These are phyloP conservation scores for Pyrus communis DNA, from an alignment of 306 rosid species.

Conservation along the genomic window DNA sequence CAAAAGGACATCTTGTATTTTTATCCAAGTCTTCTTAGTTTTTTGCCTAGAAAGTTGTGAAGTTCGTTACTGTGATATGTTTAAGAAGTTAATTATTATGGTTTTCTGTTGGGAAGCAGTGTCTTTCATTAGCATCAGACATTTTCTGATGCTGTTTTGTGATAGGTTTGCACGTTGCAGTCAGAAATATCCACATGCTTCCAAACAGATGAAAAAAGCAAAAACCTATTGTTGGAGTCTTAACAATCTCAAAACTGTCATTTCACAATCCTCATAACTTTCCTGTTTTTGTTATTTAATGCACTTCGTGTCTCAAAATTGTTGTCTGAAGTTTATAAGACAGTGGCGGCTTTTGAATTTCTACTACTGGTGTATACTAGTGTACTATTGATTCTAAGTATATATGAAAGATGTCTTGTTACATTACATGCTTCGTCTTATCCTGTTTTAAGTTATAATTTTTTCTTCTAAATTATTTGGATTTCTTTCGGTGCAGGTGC, in stretches of 20 bases:
- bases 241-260: neutral
- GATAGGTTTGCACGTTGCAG: neutral
- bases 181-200: neutral
- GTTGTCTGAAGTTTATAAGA: neutral
- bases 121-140: neutral
- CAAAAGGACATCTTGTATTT: neutral
- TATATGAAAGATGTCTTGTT: neutral
- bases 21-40: neutral
- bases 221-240: neutral
- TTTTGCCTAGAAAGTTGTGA: neutral
- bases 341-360: neutral
- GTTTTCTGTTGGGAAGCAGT: neutral
- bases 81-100: neutral
- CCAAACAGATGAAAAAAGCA: neutral
- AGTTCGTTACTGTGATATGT: neutral
- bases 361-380: neutral
- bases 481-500: constrained; percentile 34
- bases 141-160: neutral
- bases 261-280: neutral
- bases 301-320: neutral
- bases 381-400: neutral
- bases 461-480: neutral
- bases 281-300: neutral
- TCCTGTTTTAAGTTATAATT: neutral
- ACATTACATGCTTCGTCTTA: neutral